Base-by-base conservation (phyloP, 1,139 yeast species). In the Zygosaccharomyces pseudobailii region DNA sequence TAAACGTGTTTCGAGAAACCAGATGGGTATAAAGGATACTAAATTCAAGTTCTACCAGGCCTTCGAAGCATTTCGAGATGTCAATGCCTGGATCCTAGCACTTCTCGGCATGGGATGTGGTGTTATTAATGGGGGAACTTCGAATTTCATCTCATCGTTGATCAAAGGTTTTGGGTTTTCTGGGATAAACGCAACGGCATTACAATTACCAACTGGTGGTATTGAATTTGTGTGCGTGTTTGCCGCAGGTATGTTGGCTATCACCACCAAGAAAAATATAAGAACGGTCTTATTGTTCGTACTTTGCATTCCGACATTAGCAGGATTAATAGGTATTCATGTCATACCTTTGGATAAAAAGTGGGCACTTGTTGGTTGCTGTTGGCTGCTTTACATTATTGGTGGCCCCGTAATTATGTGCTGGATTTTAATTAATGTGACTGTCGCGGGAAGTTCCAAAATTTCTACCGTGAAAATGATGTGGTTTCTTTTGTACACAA, bases 401-500 rank as follows among this genome's bases (percentile, higher is more conserved):
- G 71, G 71, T 10, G 65, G 77, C 37, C 72, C 76, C 1, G 72
- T 73, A 47, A 74, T 79, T 32, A 78, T 79, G 54, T 58, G 73
- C 31, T 67, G 79, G 51, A 68, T 79, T 20, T 65, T 71, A 45
- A 69, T 80, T 39, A 70, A 80, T 27, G 73, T 80, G 3, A 80
- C 81, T 55, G 71, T 75, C 21, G 82, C 82, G 6, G 86, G 86
- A 17, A 79, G 78, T 50, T 79, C 86, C 32, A 81, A 80, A 62
- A 39, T 50, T 9, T 46, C 54, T n/a, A 47, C 53, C 6, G 49
- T 43, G n/a, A 53, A 79, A 76, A 61, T 66, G 69, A 44, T 72
- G 78, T 36, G 71, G 72, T 37, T 76, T 65, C 58, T 79, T 43
- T 70, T 80, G 3, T 80, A 78, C 63, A 79, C 84, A 56, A 78